Percentiles rank a stretch among this genome's conserved stretches.
These are phyloP conservation scores for Chrysosporium queenslandicum DNA, from an alignment of 2,329 filamentous ascomycete species.

Conservation along the genomic window DNA sequence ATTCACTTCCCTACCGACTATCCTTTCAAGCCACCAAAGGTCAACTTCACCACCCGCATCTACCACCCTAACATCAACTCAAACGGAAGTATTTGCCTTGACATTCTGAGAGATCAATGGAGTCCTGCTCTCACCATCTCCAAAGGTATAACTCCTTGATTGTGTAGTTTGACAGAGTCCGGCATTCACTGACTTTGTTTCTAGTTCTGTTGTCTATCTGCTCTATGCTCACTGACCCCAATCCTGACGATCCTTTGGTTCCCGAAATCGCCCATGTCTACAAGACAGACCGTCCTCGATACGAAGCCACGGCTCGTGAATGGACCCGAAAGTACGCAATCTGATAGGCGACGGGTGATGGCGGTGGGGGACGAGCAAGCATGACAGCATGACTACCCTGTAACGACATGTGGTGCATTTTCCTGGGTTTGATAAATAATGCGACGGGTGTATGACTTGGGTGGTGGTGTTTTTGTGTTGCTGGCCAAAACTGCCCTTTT, in stretches of 20 bases:
- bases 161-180: too few relatives aligned
- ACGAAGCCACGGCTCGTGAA: conserved; percentile 92
- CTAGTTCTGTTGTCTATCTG: conserved; percentile 94
- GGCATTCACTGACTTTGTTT: conserved; percentile 6
- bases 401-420: conserved; percentile 13
- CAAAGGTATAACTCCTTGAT: conserved; percentile 70
- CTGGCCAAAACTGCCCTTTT: conserved; percentile 13
- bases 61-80: conserved; percentile 99
- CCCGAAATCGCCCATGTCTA: conserved; percentile 99
- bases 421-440: conserved; percentile 12
- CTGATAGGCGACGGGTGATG: conserved; percentile 38
- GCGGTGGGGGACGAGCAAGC: not conserved
- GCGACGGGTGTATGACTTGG: conserved; percentile 11
- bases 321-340: conserved; percentile 99
- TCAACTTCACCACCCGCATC: conserved; percentile 99
- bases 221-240: conserved; percentile 99
- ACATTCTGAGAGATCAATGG: conserved; percentile 98
- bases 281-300: conserved; percentile 94
- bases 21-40: conserved; percentile 99
- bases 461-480: conserved; percentile 12
- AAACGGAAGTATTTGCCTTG: conserved; percentile 97
- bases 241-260: conserved; percentile 96
- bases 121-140: conserved; percentile 96
- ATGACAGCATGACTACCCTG: conserved; percentile 9
- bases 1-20: conserved; percentile 99